Base-by-base conservation (phyloP, 1,284 basidiomycete species). In the Trichosporon faecale region DNA sequence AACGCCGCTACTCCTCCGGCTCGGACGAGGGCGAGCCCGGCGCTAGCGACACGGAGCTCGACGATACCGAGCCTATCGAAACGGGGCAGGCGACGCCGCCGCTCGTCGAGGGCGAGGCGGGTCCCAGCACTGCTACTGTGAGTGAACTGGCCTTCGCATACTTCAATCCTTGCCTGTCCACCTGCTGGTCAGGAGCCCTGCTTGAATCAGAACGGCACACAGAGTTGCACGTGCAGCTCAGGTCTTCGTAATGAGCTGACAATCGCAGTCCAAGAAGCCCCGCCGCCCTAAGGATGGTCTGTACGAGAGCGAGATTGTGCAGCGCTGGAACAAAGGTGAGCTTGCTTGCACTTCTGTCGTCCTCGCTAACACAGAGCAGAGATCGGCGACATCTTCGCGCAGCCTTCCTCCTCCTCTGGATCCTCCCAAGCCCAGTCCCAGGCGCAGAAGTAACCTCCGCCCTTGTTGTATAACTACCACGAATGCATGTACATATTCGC, bases 251-350 rank as follows among this genome's bases (percentile, higher is more conserved):
- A n/a, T n/a, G n/a, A 57, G 65, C 67, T 68, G 65, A 68, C 49
- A 14, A 3, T 3, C 49, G 66, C 68, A 52, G 29, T 57, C 37
- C 25, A 31, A 49, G 33, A 66, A 60, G 33, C 23, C 60, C 31
- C 27, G 31, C 31, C 52, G 60, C n/a, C 31, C 40, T 63, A 74
- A 55, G 68, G 60, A 49, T 14, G 61, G 61, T 18, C 70, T 80
- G 70, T 75, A 74, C 67, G 81, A 82, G 46, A 68, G 61, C 25
- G 77, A 78, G 0, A 77, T 79, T 23, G 81, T 82, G 18, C 73
- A 70, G 11, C 73, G 78, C 66, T 82, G 81, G 81, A 81, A 81
- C 65, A 25, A 61, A 7, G 76, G 81, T 80, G 61, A 60, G 79
- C 72, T 37, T 3, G 11, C 31, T 9, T 23, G 21, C 35, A 18